Conservation (phyloP, 495 filamentous ascomycete species). For the Penicillium paxilli region DNA sequence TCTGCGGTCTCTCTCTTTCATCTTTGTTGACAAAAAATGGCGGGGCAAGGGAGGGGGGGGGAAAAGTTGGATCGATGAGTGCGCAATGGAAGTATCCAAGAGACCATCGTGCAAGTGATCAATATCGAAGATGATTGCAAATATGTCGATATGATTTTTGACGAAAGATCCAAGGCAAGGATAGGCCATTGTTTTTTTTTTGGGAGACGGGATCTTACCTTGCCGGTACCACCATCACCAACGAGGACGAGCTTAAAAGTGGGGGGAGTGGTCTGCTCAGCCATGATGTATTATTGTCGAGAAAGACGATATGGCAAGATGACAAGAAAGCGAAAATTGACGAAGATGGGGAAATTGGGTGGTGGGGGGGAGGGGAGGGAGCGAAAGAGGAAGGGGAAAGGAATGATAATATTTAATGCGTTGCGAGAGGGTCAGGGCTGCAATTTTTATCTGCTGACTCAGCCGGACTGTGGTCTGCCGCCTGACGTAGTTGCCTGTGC, state of each 20-base stretch:
- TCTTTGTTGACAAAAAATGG: slow-evolving; percentile 31
- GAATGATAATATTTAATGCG: slow-evolving; percentile 1
- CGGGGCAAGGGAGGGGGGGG: slow-evolving; percentile 21
- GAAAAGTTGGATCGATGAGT: not conserved
- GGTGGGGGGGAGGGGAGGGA: slow-evolving; percentile 13
- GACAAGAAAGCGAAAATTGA: not conserved
- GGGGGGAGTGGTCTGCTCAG: slow-evolving; percentile 51
- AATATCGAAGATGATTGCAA: not conserved
- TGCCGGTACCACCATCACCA: slow-evolving; percentile 99
- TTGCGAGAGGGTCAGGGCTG: not conserved
- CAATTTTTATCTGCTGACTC: not conserved
- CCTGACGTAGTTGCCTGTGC: not conserved
- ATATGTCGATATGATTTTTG: not conserved
- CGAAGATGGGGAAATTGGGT: slow-evolving; percentile 8
- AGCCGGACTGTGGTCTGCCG: not conserved
- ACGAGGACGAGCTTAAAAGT: slow-evolving; percentile 99
- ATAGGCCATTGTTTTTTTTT: slow-evolving; percentile 4
- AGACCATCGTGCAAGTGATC: not conserved
- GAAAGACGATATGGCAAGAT: slow-evolving; percentile 18
- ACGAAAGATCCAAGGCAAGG: not conserved
- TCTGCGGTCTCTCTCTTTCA: no score
- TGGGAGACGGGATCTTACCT: slow-evolving; percentile 67
- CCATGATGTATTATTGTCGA: slow-evolving; percentile 57
- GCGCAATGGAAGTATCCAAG: slow-evolving; percentile 5
- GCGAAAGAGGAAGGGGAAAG: slow-evolving; percentile 1